Evolutionary conservation across 1,284 basidiomycete species (phyloP), one percentile per base, ranked within the genome.

Genomic region (Naganishia cerealis): DNA sequence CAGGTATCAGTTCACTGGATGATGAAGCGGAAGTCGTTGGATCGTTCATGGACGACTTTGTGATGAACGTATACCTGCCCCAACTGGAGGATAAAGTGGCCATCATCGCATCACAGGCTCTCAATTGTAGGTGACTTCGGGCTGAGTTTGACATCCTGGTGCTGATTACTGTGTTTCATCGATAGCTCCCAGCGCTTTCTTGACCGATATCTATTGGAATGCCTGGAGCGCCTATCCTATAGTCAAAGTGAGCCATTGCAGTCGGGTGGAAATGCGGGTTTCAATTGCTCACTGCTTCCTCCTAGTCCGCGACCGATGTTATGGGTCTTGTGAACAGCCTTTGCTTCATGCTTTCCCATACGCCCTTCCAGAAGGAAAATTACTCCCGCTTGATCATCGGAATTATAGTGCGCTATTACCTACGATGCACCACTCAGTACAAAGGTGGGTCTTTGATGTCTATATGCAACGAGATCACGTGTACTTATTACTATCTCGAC

Each of bases 391-490:
- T 99, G 46, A 93, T 99, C 70, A 86, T 99, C 29, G 89, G 90
- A n/a, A 90, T 97, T 52, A 90, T 98, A 59, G 92, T 96, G 43
- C 94, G 97, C 78, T 98, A 94, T 78, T 98, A 98, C 76, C 92
- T 96, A 77, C 87, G 90, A 48, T 96, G 94, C 75, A 92, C 90
- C 72, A 89, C 93, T 74, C 85, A 89, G 38, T 98, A 92, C 80
- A 88, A 91, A 73, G 86, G 75, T 75, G 40, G 69, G 75, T 67
- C 18, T 18, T 7, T 58, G 15, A 24, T 33, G n/a, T 21, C 1
- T 50, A 42, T 42, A n/a, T 24, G 21, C 16, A 40, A 53, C 1
- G 50, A 74, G 71, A 70, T 24, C 65, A 24, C n/a, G 10, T 13
- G n/a, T 9, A 50, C 21, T 50, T 21, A 50, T 15, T 9, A 9